phyloP scores from a whole-genome alignment of 192 early-diverging fungal genomes.

The Kickxella alabastrina region DNA sequence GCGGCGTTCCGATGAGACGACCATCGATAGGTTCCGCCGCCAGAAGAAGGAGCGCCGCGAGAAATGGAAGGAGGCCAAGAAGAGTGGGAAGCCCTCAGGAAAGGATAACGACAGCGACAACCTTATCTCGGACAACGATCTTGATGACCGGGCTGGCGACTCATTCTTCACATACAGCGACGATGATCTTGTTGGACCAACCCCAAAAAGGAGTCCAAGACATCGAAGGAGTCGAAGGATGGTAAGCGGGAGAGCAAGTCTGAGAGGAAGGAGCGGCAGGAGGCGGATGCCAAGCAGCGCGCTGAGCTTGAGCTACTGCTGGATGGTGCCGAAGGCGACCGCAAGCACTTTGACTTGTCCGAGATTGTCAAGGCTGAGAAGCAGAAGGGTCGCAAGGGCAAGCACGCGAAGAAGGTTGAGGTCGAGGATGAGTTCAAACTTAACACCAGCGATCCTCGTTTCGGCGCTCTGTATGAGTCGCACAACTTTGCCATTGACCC shows the following conservation, averaged over 20 bases:
- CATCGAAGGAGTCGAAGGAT: constrained; percentile 16
- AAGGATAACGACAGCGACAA: constrained; percentile 47
- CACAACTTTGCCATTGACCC: constrained; percentile 94
- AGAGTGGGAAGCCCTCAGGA: constrained; percentile 1
- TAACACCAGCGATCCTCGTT: constrained; percentile 80
- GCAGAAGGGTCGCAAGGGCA: constrained; percentile 54
- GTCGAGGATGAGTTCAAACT: constrained; percentile 81
- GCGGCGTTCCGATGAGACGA: constrained; percentile 61
- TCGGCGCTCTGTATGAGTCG: constrained; percentile 70
- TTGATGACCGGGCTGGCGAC: constrained; percentile 49
- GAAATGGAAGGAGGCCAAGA: constrained; percentile 54
- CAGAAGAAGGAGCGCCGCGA: constrained; percentile 79
- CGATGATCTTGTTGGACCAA: constrained; percentile 13
- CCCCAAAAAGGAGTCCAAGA: not conserved
- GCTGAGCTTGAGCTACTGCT: constrained; percentile 82
- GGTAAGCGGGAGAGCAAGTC: constrained; percentile 40
- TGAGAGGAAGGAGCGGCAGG: constrained; percentile 57
- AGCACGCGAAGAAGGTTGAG: constrained; percentile 53
- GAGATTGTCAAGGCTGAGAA: constrained; percentile 85
- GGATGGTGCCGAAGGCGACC: constrained; percentile 57
- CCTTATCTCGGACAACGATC: constrained; percentile 58
- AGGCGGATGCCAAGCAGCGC: constrained; percentile 57
- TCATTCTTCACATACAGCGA: constrained; percentile 55
- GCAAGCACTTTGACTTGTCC: constrained; percentile 84
- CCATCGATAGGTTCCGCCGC: constrained; percentile 78